Evolutionary conservation across 2,329 filamentous ascomycete genomes (phyloP), one percentile per base, ranked within the genome.

Genomic region (Aspergillus sclerotialis): DNA sequence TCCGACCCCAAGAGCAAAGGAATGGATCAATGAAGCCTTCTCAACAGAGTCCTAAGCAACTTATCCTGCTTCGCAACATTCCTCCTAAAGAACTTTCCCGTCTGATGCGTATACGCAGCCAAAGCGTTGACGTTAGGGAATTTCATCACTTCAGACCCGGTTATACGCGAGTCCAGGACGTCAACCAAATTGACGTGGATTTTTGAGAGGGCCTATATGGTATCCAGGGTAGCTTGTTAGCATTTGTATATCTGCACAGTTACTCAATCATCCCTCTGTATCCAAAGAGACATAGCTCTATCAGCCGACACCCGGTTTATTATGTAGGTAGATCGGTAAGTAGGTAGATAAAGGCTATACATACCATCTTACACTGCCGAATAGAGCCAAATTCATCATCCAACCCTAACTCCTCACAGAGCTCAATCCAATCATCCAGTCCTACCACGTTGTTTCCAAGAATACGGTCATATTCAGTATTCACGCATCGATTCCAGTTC

Each of bases 171-270:
- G 3, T 60, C 50, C 7, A 60, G 31, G 3, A 59, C 14, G 32
- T 60, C 54, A 7, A 59, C 39, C 7, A 56, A 38, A 32, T 58
- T 59, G 17, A 60, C 48, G 21, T 54, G 28, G 1, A 56, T 35
- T 3, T 17, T 32, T 2, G 34, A 35, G 4, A 59, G 31, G 5
- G 43, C 44, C 52, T 58, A 30, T 9, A n/a, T n/a, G n/a, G n/a
- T n/a, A n/a, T n/a, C n/a, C n/a, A n/a, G n/a, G n/a, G n/a, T n/a
- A n/a, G n/a, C n/a, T n/a, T n/a, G n/a, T n/a, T n/a, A n/a, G n/a
- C n/a, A n/a, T n/a, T n/a, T n/a, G n/a, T n/a, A n/a, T n/a, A n/a
- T n/a, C n/a, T n/a, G n/a, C n/a, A n/a, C n/a, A n/a, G n/a, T n/a
- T n/a, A n/a, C n/a, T n/a, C n/a, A n/a, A n/a, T n/a, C n/a, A n/a